A percentile compares a stretch with the other conserved stretches of the same genome.
phyloP scores from a whole-genome alignment of 345 rosid species.

The Mangifera indica region DNA sequence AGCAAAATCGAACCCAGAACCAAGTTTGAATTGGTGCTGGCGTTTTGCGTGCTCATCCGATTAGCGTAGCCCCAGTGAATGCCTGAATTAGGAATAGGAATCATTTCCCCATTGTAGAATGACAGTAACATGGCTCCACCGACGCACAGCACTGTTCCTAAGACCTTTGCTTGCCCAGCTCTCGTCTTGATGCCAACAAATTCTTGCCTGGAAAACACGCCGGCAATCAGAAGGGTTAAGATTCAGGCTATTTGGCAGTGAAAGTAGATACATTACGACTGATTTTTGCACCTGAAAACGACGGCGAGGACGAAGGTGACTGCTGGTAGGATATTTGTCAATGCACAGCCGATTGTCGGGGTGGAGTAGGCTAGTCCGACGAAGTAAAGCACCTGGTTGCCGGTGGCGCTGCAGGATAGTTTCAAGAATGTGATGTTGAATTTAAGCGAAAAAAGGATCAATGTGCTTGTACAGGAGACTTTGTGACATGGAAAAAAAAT shows the following conservation, averaged over 20 bases:
- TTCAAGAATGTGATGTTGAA: too few relatives aligned
- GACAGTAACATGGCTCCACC: slow-evolving; percentile 95
- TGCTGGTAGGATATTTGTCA: slow-evolving; percentile 75
- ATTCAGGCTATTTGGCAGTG: too few relatives aligned
- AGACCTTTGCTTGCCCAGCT: slow-evolving; percentile 75
- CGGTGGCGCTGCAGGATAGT: slow-evolving; percentile 49
- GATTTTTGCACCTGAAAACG: slow-evolving; percentile 52
- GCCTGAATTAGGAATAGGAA: slow-evolving; percentile 57
- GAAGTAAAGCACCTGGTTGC: slow-evolving; percentile 79
- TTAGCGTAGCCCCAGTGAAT: slow-evolving; percentile 78
- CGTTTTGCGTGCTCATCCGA: slow-evolving; percentile 22
- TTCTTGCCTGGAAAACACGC: slow-evolving; percentile 60
- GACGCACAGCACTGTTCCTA: slow-evolving; percentile 75
- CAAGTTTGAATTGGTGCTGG: slow-evolving; percentile 36
- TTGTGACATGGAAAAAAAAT: too few relatives aligned
- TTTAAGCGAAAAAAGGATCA: neutral
- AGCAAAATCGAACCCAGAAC: slow-evolving; percentile 63
- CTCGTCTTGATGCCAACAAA: slow-evolving; percentile 47
- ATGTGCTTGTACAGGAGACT: too few relatives aligned
- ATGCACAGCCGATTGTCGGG: slow-evolving; percentile 80
- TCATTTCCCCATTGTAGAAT: slow-evolving; percentile 67
- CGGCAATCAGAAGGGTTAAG: neutral
- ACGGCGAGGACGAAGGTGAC: slow-evolving; percentile 76
- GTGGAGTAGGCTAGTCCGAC: slow-evolving; percentile 69
- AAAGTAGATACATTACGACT: too few relatives aligned